A percentile compares a stretch with the other conserved stretches of the same genome.
phyloP scores from a whole-genome alignment of 768 basidiomycete species.

The Cystofilobasidium capitatum region DNA sequence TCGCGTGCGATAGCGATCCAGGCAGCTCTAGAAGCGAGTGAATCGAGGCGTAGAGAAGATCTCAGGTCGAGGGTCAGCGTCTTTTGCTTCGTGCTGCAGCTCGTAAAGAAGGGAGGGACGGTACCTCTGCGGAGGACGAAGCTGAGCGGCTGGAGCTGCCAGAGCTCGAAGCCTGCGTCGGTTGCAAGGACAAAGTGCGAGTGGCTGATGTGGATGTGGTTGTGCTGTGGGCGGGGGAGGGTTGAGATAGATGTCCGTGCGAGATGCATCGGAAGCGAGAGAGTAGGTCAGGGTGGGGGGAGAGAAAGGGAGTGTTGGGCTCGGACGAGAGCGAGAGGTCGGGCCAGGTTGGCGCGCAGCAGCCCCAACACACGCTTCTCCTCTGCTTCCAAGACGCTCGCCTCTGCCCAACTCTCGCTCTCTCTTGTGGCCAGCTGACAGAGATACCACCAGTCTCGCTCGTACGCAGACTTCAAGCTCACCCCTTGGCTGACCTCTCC shows the following conservation, averaged over 20 bases:
- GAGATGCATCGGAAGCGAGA: conserved; percentile 33
- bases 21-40: conserved; percentile 31
- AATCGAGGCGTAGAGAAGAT: not conserved
- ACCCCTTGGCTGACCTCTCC: too few species aligned
- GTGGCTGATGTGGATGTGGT: conserved; percentile 33
- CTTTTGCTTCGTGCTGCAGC: not conserved
- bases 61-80: not conserved
- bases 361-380: not conserved
- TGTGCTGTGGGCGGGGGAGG: conserved; percentile 32
- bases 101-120: not conserved
- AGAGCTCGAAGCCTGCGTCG: conserved; percentile 37
- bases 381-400: too few species aligned
- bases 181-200: conserved; percentile 34
- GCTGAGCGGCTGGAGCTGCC: conserved; percentile 32
- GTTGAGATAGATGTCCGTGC: conserved; percentile 38
- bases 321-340: not conserved
- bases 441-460: too few species aligned
- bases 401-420: too few species aligned
- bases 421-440: too few species aligned
- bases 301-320: not conserved
- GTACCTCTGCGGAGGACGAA: conserved; percentile 33
- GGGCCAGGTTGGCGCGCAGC: not conserved
- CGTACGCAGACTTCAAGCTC: too few species aligned
- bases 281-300: not conserved
- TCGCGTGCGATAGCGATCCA: conserved; percentile 34